Base-by-base conservation (phyloP, 2,329 filamentous ascomycete genomes). In the Aspergillus unguis region DNA sequence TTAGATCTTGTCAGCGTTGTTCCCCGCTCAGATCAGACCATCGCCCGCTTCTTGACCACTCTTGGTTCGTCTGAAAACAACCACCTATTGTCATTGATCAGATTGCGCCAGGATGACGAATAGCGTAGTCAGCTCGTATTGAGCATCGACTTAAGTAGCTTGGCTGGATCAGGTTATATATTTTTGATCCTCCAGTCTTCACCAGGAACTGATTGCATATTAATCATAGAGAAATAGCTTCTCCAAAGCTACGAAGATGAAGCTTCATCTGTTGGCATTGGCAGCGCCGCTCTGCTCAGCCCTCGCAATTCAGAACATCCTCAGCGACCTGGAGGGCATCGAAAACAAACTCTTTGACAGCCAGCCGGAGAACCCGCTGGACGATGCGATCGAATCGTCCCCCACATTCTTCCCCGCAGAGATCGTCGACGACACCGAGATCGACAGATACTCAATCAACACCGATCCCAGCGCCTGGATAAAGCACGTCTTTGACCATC, bases 301-400 rank as follows among this genome's bases (percentile, higher is more conserved):
- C 44, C 71, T 81, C 51, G 76, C 81, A 43, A 70, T 50, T 77
- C 78, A 29, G 37, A 37, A 25, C 68, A 76, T 54, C 27, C 43
- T 61, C 28, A 36, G 38, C 32, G 51, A 54, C 31, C 35, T 50
- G 4, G 45, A 38, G 10, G 44, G 52, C 26, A n/a, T 28, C 28
- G n/a, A 44, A 9, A 27, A 10, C 23, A 8, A 31, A n/a, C 8
- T 29, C 7, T 26, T 23, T 27, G 9, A 29, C 9, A 27, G 9
- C 35, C 27, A 44, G 10, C 31, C 41, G 42, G 28, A 45, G 23
- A 50, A 57, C 29, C 40, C 44, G 26, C 52, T 59, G 17, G 55
- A 57, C 33, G 25, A 37, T n/a, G 48, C 50, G 7, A 48, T 57
- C 40, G 49, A 53, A 8, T 37, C 29, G 1, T 50, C 48, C 28